Base-by-base conservation (phyloP, 768 basidiomycete genomes). In the Coprinellus micaceus region DNA sequence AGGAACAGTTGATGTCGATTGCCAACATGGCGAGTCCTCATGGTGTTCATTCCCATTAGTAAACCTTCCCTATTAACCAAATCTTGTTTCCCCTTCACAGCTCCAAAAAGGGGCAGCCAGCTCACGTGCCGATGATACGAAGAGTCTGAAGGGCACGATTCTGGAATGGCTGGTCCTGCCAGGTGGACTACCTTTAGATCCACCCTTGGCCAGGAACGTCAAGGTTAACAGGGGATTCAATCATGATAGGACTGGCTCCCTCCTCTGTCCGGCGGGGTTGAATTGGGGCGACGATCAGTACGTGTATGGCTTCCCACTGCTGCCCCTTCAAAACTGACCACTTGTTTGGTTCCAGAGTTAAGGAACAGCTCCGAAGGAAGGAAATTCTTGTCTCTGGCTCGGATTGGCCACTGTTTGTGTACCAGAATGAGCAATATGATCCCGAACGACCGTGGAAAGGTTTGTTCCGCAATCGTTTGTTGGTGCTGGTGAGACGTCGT, bases 391-490 rank as follows among this genome's bases (percentile, higher is more conserved):
- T 33, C 39, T 17, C 52, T 26, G 52, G 52, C 1, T 15, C 17
- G n/a, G 15, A 53, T 26, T 53, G 52, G 52, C 52, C 52, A 9
- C 1, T 39, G 1, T 53, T 53, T 25, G 13, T 53, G 1, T 53
- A 40, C 22, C 3, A 24, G 24, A 22, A 43, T 17, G 25, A 53
- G 19, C 1, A 3, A n/a, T 53, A 6, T 13, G 39, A 53, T 24
- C 52, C 52, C 2, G 52, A 41, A 40, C 22, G 39, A 9, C 52
- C 52, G 2, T 53, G 52, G 52, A 53, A 3, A 24, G 52, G 52
- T 43, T 37, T 53, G 7, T 28, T 53, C n/a, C 1, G 39, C 2
- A 25, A 9, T 2, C 12, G 13, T 6, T 24, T 53, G 1, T 22
- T 53, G 7, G 13, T 53, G 13, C 17, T 2, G 17, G 52, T 53